Evolutionary conservation across 805 yeast genomes (phyloP), one percentile per base, ranked within the genome.

Genomic region (Sugiyamaella boreocaroliniensis): DNA sequence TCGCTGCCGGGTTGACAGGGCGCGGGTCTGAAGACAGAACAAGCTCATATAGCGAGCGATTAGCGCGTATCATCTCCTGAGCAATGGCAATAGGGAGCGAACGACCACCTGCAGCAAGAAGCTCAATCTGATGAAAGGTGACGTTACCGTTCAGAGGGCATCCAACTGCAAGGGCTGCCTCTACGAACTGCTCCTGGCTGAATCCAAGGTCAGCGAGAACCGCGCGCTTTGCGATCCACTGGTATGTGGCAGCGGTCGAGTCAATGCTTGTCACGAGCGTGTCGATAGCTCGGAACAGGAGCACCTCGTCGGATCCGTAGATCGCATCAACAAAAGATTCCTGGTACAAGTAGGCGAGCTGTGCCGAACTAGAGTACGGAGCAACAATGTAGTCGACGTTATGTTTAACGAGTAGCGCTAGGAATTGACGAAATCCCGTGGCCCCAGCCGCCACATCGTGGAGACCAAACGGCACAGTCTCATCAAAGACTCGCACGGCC

Each of bases 321-420:
- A 90, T 80, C 4, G 85, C 82, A 66, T 90, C 89, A 48, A 92
- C 78, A 45, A 74, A 69, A 0, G 72, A 74, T 47, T 72, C 73
- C 45, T 77, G 77, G 56, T 76, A 75, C 61, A 92, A 70, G 62
- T 88, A 89, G 6, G 86, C 80, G 61, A 93, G 73, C 68, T 92
- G 97, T 42, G 83, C 78, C 70, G 89, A 82, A 0, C 97, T 81
- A 44, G 82, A 76, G 64, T 82, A 89, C 4, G 98, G 98, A 37
- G 96, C 85, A 11, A 89, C 79, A 52, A 89, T 68, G 64, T 77
- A 90, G 54, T 83, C 85, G 11, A 87, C 69, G 2, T 72, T 76
- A 47, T 76, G 72, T 18, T 75, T 77, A 40, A 76, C 74, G 53
- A 92, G 79, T 51, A 79, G 77, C 20, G 73, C 69, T 53, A 86